Percentiles rank a stretch among this genome's conserved stretches.
Evolutionary conservation across 441 rosid genomes (phyloP).

Genomic region (Populus hybrid): DNA sequence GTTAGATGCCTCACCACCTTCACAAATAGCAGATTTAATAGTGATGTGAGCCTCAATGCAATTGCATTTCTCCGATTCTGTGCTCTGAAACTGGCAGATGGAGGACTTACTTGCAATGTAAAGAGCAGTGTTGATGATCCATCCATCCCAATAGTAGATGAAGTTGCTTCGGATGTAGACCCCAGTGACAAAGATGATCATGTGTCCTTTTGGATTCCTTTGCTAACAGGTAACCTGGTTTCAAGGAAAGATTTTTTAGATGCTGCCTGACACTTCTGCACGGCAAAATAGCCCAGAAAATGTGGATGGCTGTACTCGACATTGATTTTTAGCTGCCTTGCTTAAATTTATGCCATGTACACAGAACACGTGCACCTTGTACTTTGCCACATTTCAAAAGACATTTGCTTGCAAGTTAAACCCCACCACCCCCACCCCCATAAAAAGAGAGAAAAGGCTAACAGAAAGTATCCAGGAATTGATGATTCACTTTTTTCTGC

Average conservation of each 20-base stretch:
- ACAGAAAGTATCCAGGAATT: background rate
- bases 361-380: background rate
- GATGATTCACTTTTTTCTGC: background rate
- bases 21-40: slow-evolving; percentile 90
- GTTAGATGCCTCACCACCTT: slow-evolving; percentile 94
- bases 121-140: slow-evolving; percentile 45
- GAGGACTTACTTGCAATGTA: slow-evolving; percentile 74
- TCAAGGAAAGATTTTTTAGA: background rate
- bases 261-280: background rate
- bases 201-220: slow-evolving; percentile 87
- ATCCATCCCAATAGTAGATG: slow-evolving; percentile 32
- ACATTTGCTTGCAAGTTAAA: background rate
- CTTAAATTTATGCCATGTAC: background rate
- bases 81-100: slow-evolving; percentile 96
- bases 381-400: background rate
- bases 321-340: background rate
- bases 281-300: background rate
- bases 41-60: slow-evolving; percentile 48
- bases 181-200: slow-evolving; percentile 67
- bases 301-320: background rate
- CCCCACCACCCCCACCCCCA: background rate
- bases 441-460: background rate
- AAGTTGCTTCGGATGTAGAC: slow-evolving; percentile 38
- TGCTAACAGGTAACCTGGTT: slow-evolving; percentile 72
- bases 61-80: slow-evolving; percentile 78